Conservation (phyloP, 2,329 filamentous ascomycete species). For the Monilinia fructicola region DNA sequence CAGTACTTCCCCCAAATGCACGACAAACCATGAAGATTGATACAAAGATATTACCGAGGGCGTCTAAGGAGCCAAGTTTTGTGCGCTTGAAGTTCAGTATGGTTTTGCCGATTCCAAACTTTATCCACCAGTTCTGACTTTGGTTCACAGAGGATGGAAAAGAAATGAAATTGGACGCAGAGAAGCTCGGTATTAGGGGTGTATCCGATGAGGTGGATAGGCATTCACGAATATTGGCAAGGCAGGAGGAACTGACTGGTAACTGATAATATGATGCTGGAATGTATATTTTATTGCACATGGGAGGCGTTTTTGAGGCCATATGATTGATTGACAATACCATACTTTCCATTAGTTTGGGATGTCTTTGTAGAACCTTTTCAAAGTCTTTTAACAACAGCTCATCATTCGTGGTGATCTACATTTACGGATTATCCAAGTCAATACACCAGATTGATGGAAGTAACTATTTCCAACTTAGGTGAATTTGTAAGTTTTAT, state of each 20-base stretch:
- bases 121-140: conserved; percentile 30
- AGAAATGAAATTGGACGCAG: conserved; percentile 78
- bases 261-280: conserved; percentile 30
- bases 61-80: conserved; percentile 65
- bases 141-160: conserved; percentile 77
- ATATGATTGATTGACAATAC: conserved; percentile 18
- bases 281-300: conserved; percentile 32
- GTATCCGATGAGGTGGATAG: conserved; percentile 86
- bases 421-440: neutral
- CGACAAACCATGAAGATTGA: conserved; percentile 75
- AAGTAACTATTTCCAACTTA: neutral
- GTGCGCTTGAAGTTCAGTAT: conserved; percentile 84
- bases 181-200: conserved; percentile 79
- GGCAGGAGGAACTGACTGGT: conserved; percentile 74
- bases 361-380: neutral
- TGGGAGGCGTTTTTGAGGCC: conserved; percentile 34
- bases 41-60: conserved; percentile 70
- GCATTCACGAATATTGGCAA: conserved; percentile 78
- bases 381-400: neutral
- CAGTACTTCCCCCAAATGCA: conserved; percentile 77
- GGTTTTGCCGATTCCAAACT: conserved; percentile 30
- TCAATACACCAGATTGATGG: no score
- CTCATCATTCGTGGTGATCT: neutral
- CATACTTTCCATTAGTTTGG: conserved; percentile 4
- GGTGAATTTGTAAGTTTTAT: neutral